A percentile compares a stretch with the other conserved stretches of the same genome.
phyloP scores from a whole-genome alignment of 306 rosid species.

The Clitoria ternatea region DNA sequence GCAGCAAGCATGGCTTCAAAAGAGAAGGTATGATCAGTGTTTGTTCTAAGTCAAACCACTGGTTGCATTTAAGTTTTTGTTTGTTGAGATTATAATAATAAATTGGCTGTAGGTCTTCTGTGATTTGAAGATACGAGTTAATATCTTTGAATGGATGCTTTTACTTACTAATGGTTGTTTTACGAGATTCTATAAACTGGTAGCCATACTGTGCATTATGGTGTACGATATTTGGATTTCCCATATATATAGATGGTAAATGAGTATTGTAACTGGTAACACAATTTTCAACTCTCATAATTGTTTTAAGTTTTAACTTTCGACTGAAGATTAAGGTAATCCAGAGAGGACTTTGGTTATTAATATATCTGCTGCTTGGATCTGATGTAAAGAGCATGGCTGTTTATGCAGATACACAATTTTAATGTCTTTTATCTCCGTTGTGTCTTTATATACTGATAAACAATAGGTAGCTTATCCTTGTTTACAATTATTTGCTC shows the following conservation, averaged over 20 bases:
- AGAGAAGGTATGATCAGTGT: conserved; percentile 64
- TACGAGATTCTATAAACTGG: neutral
- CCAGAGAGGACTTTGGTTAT: neutral
- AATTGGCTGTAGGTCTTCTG: neutral
- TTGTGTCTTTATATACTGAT: neutral
- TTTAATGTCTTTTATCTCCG: neutral
- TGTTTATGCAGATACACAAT: neutral
- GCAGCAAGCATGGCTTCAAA: conserved; percentile 98
- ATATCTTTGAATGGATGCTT: neutral
- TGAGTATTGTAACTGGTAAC: neutral
- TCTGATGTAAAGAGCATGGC: no score
- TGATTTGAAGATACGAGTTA: neutral
- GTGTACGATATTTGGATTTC: neutral
- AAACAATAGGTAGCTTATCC: neutral
- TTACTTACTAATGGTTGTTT: neutral
- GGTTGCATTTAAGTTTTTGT: neutral
- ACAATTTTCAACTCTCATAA: neutral
- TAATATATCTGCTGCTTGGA: neutral
- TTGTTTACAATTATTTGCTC: neutral
- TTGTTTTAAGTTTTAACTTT: neutral
- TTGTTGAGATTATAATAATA: neutral
- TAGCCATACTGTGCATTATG: neutral
- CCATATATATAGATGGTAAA: neutral
- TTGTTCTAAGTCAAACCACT: neutral
- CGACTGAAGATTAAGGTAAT: neutral